Evolutionary conservation across 2,329 filamentous ascomycete genomes (phyloP).

Genomic region (Colletotrichum cordylinicola): DNA sequence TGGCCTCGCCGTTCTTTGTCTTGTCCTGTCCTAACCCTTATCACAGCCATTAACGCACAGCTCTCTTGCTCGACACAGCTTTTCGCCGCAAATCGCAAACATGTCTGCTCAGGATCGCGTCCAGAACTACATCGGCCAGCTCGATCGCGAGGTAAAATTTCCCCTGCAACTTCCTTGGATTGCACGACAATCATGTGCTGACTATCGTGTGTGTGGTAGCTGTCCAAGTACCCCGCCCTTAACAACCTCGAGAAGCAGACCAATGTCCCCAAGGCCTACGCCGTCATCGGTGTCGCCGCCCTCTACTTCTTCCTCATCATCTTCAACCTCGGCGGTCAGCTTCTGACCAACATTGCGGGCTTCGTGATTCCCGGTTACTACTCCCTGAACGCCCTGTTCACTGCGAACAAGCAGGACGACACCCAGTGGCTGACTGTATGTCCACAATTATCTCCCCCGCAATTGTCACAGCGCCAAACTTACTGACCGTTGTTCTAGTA

Average conservation of each 20-base stretch:
- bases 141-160: slow-evolving; percentile 77
- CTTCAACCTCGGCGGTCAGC: slow-evolving; percentile 90
- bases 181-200: background rate
- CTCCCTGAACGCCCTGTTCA: slow-evolving; percentile 80
- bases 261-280: slow-evolving; percentile 84
- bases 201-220: slow-evolving; percentile 51
- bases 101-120: slow-evolving; percentile 81
- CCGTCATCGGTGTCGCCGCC: slow-evolving; percentile 74
- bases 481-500: slow-evolving; percentile 57
- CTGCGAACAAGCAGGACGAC: slow-evolving; percentile 73
- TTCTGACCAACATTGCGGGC: slow-evolving; percentile 85
- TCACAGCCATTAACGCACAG: slow-evolving; percentile 22
- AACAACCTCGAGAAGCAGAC: slow-evolving; percentile 88
- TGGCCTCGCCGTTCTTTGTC: slow-evolving; percentile 7
- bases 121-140: slow-evolving; percentile 76
- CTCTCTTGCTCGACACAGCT: slow-evolving; percentile 22
- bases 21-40: slow-evolving; percentile 14
- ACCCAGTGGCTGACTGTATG: slow-evolving; percentile 80
- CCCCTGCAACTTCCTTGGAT: background rate
- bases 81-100: slow-evolving; percentile 35
- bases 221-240: slow-evolving; percentile 83
- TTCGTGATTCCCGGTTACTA: slow-evolving; percentile 87
- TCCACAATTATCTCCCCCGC: slow-evolving; percentile 22
- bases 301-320: slow-evolving; percentile 92
- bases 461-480: slow-evolving; percentile 6